Base-by-base conservation (phyloP, 306 rosid species). In the Acacia acuminata region DNA sequence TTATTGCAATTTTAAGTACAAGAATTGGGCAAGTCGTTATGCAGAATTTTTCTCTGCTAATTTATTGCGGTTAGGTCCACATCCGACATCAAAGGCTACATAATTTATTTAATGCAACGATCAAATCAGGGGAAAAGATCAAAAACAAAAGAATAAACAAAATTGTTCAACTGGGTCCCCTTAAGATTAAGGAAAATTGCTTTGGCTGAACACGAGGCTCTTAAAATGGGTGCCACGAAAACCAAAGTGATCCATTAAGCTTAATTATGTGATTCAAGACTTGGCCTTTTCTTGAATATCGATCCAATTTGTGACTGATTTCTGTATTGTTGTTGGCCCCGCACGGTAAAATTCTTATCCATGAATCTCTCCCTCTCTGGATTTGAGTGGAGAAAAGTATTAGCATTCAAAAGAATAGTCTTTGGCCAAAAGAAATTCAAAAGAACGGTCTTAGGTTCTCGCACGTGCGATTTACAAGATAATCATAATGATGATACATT, bases 121-220 rank as follows among this genome's bases (percentile, higher is more conserved):
- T 77, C 87, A 82, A 83, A 61, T 25, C 66, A 60, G 15, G 14
- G 66, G 7, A 4, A 1, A 60, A 75, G 58, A 85, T 73, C n/a
- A 63, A 12, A 6, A n/a, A 43, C 38, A 44, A 70, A 70, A 71
- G 56, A 24, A 58, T 58, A 58, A 45, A 30, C 10, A 69, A 73
- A 51, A 47, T 78, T 82, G 82, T 27, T 79, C 20, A 76, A 69
- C 3, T 58, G 76, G 43, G 20, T 58, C 42, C 69, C 72, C 80
- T 88, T 81, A 86, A 38, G 71, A 77, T 73, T 86, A 82, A 70
- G 87, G 81, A 82, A 38, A 85, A 77, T 68, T 80, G 85, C 82
- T 88, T 88, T 85, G 87, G 81, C 64, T 80, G 82, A 85, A 82
- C 88, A 84, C 82, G 53, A 82, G 87, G 84, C 75, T 79, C 88